Percentiles rank a stretch among this genome's conserved stretches.
Conservation (phyloP, 2,329 filamentous ascomycete species). For the Venturia aucupariae region DNA sequence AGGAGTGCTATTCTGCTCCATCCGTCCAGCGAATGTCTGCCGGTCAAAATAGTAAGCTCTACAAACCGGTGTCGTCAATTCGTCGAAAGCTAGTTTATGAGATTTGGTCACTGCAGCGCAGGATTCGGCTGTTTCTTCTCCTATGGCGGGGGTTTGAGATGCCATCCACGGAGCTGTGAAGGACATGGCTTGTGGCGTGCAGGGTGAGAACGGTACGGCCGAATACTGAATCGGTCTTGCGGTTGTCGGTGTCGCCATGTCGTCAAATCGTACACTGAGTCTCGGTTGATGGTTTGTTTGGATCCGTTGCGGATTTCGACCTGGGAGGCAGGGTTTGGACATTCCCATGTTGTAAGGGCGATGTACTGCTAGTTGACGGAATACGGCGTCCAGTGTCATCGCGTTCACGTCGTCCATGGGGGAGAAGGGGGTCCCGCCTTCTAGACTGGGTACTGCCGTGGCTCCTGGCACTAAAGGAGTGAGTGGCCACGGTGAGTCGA, state of each 20-base stretch:
- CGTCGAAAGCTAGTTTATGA: background rate
- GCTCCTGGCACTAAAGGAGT: background rate
- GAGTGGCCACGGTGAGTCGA: background rate
- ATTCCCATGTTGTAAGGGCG: background rate
- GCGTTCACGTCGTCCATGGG: background rate
- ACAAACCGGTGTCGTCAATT: background rate
- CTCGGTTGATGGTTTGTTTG: background rate
- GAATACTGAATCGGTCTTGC: background rate
- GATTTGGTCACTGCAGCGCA: background rate
- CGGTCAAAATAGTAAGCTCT: background rate
- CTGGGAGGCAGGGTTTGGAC: background rate
- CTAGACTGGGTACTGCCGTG: background rate
- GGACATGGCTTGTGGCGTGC: background rate
- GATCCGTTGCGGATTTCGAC: background rate
- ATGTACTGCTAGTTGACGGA: background rate
- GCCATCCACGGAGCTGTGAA: background rate
- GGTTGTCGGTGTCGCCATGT: background rate
- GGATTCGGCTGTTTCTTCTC: background rate
- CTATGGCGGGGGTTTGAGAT: background rate
- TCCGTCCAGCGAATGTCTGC: background rate
- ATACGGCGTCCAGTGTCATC: background rate
- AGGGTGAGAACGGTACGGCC: background rate
- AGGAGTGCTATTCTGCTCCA: background rate
- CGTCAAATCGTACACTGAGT: background rate
- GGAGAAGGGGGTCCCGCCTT: background rate